Conservation (phyloP, 23 red algal genomes). For the Pyropia haitanensis region DNA sequence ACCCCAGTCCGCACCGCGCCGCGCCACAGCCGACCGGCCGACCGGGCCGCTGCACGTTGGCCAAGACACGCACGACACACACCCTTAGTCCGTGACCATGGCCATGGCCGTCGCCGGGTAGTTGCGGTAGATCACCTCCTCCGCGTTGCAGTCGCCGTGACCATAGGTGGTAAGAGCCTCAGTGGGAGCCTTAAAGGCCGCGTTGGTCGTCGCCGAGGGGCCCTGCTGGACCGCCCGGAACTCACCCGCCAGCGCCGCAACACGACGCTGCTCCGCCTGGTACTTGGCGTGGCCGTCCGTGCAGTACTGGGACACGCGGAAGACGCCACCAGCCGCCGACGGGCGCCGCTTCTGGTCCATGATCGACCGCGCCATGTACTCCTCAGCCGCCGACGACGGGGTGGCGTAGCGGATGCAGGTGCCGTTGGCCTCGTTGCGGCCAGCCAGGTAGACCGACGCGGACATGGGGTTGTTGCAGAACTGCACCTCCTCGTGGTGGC, state of each 20-base stretch:
- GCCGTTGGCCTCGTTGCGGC: constrained; percentile 15
- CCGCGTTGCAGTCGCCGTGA: constrained; percentile 42
- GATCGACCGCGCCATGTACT: constrained; percentile 43
- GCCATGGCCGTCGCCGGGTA: too few species aligned
- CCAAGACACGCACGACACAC: too few species aligned
- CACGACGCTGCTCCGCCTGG: constrained; percentile 25
- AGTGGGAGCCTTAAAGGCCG: constrained; percentile 26
- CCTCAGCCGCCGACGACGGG: constrained; percentile 36
- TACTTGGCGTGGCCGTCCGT: constrained; percentile 44
- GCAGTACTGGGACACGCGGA: constrained; percentile 16
- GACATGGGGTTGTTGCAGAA: constrained; percentile 19
- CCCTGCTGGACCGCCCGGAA: constrained; percentile 51
- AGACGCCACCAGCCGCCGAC: constrained; percentile 33
- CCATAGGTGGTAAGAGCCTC: constrained; percentile 36
- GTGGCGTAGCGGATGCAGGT: constrained; percentile 41
- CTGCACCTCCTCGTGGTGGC: constrained; percentile 36
- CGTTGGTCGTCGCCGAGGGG: constrained; percentile 12
- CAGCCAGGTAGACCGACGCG: constrained; percentile 25
- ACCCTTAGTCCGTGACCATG: too few species aligned
- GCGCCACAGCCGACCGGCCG: too few species aligned
- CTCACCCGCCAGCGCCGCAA: constrained; percentile 22
- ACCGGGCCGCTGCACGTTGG: too few species aligned
- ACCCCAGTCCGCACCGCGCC: too few species aligned
- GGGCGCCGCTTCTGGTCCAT: constrained; percentile 33
- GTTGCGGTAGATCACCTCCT: constrained; percentile 29